Evolutionary conservation across 768 basidiomycete species (phyloP), one percentile per base, ranked within the genome.

Genomic region (Postia placenta): DNA sequence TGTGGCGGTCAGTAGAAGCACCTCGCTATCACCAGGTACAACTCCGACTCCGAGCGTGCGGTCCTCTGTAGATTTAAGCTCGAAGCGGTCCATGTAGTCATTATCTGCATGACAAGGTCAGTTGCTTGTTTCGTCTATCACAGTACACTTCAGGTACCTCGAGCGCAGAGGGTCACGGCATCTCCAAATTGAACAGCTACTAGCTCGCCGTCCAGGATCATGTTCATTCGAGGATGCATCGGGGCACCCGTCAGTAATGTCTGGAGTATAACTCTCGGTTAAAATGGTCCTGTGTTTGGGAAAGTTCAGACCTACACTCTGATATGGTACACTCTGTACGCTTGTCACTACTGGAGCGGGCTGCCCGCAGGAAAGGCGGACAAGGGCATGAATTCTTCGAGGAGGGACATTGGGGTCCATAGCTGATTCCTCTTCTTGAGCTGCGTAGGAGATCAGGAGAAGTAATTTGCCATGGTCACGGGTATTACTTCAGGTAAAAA

Each of bases 121-220:
- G 19, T n/a, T 39, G 12, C 38, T 9, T 9, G 7, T 19, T 39
- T 14, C 12, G 38, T 17, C 19, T n/a, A n/a, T n/a, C n/a, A n/a
- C 6, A 9, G 17, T 9, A 39, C 17, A 39, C 9, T 7, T 39
- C 15, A 19, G 15, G 15, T n/a, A 87, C 87, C 78, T 67, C 78
- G 73, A 42, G 85, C 76, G 62, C 82, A 84, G 11, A 90, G 69
- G 4, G 83, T 81, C 17, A 88, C 79, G 1, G 85, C 80, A 63
- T 90, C 87, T 24, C 86, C 86, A 53, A 87, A 90, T 56, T 88
- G 79, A 5, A 87, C 73, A 27, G 75, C 72, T 33, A 81, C 65
- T 7, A 87, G 58, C 19, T 74, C 69, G 17, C 84, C 86, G n/a
- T 71, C 72, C n/a, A 71, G 67, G 20, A 86, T 64, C 15, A 81